Base-by-base conservation (phyloP, 2,329 filamentous ascomycete genomes). In the Phialophora tarda region DNA sequence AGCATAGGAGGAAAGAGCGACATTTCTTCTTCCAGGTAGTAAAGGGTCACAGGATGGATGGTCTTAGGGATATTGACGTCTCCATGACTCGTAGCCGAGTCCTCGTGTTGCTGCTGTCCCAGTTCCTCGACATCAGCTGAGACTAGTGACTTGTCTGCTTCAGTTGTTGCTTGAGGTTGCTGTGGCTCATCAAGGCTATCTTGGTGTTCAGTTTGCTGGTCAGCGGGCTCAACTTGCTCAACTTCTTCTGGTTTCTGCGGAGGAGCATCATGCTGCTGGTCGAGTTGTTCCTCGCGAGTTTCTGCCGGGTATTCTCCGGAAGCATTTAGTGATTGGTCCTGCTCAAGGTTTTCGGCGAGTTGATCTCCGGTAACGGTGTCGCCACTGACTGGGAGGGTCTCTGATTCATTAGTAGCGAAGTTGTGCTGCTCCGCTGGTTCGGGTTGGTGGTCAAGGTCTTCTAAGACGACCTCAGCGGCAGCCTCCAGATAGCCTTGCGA, bases 11-110 rank as follows among this genome's bases (percentile, higher is more conserved):
- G 85, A 71, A 89, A 89, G 7, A 89, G 75, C 14, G 82, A 84
- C 68, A 88, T 86, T 62, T 86, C 82, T 58, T 78, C 79, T 14
- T 82, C 82, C 66, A 83, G 80, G 72, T 87, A 89, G n/a, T 82
- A 73, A 21, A 89, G 80, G 48, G 81, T 81, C 21, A 87, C 80
- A 55, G 83, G 80, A 74, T 85, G 77, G 14, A 81, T 59, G 12
- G 56, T 23, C 26, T 41, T 54, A 47, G 53, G 14, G 26, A 44
- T 14, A 3, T 58, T 41, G 12, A 41, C 26, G 2, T 59, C 56
- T 44, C 51, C 53, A 21, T 63, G 30, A 23, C 23, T 23, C 12
- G 60, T 24, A 4, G 38, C 38, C 23, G 59, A 21, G 10, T 57
- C 54, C 17, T 67, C 57, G 26, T 50, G 50, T 26, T 47, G 47